Base-by-base conservation (phyloP, 371 early-diverging fungal species). In the Dichotomocladium elegans region DNA sequence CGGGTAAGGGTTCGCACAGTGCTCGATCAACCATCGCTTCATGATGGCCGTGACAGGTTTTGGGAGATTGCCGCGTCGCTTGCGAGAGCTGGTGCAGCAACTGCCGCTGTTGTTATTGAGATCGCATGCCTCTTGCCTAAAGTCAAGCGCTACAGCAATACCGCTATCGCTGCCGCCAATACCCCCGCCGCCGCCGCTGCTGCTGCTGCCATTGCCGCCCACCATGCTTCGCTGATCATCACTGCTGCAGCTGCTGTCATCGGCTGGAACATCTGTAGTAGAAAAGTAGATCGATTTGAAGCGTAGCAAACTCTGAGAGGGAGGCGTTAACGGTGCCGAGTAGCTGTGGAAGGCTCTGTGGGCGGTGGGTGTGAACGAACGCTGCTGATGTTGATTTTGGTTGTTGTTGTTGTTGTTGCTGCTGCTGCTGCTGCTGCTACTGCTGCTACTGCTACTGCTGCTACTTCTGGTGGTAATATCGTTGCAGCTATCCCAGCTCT, bases 1-100 rank as follows among this genome's bases (percentile, higher is more conserved):
- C 0, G 92, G 92, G 56, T 88, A 91, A 11, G 92, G 90, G 47
- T 90, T 81, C 34, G 72, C 74, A 26, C 79, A 76, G 58, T 91
- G 74, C 50, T 86, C 79, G 60, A 81, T 70, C 17, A 91, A 67
- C 89, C 91, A 91, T 21, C 64, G 53, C 60, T 83, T 81, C 24
- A 89, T 68, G 30, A 76, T 68, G 19, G 78, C 73, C 8, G 82
- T 81, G 26, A 83, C 81, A 0, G 70, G 63, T 29, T 77, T 79
- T 19, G 79, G 80, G 8, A 79, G 62, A 47, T 82, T 82, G 30
- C 79, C 80, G 21, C 82, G 69, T 8, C 80, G 72, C 34, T 60
- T 51, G 17, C 51, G 58, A 29, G 48, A 27, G 12, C 51, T 3
- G 41, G 0, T 4, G 29, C 27, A 6, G 15, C 5, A 7, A 15